Conservation (phyloP, 805 yeast genomes). For the Suhomyces kilbournensis region DNA sequence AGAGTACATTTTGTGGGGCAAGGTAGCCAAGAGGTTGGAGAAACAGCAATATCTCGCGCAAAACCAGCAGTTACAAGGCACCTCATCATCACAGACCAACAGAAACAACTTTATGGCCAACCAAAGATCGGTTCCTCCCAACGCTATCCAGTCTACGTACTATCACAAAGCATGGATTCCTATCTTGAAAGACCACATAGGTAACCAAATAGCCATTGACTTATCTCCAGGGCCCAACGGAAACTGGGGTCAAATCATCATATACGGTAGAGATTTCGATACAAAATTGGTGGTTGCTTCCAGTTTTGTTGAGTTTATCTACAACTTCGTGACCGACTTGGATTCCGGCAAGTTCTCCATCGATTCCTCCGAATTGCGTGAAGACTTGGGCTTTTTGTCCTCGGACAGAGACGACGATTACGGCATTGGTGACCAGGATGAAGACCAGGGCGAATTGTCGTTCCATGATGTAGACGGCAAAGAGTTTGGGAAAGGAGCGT, state of each 20-base stretch:
- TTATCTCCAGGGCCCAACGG: conserved; percentile 67
- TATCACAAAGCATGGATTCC: conserved; percentile 73
- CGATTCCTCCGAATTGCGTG: conserved; percentile 29
- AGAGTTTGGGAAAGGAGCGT: conserved; percentile 30
- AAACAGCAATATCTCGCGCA: conserved; percentile 31
- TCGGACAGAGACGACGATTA: conserved; percentile 38
- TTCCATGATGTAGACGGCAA: conserved; percentile 36
- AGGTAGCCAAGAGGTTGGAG: conserved; percentile 40
- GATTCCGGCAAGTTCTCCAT: conserved; percentile 41
- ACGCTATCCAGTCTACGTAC: conserved; percentile 34
- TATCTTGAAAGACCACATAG: conserved; percentile 78
- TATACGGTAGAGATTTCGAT: conserved; percentile 93
- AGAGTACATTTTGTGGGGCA: conserved; percentile 41
- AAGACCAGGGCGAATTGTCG: conserved; percentile 41
- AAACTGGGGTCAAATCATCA: conserved; percentile 83
- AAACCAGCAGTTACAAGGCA: conserved; percentile 21
- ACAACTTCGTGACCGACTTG: conserved; percentile 36
- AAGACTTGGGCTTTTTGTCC: conserved; percentile 38
- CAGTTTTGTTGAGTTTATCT: conserved; percentile 38
- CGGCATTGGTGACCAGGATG: conserved; percentile 45
- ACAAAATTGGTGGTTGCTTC: conserved; percentile 77
- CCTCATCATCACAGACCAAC: conserved; percentile 14
- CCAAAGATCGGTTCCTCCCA: conserved; percentile 39
- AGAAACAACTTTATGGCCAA: conserved; percentile 27
- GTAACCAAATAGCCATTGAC: conserved; percentile 90